These are phyloP conservation scores for Heimioporus retisporus DNA, from an alignment of 1,284 basidiomycete species.

Conservation along the genomic window DNA sequence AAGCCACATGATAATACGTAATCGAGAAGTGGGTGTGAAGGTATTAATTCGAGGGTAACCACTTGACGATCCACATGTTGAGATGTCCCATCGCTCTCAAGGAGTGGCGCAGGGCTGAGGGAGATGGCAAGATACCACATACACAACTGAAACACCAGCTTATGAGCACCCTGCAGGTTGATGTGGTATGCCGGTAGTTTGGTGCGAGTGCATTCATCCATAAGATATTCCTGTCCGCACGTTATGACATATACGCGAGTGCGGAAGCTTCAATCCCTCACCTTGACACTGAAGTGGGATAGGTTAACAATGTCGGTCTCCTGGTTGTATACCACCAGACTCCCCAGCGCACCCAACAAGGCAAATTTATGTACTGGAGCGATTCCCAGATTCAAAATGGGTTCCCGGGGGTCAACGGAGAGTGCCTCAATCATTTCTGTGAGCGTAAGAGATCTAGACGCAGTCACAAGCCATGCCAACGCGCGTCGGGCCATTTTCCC, in stretches of 20 bases:
- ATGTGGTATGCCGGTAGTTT: constrained; percentile 9
- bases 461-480: constrained; percentile 15
- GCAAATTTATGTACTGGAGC: constrained; percentile 9
- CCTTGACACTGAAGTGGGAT: constrained; percentile 31
- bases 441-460: constrained; percentile 9
- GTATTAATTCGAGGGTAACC: neutral
- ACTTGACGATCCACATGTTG: neutral
- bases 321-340: constrained; percentile 23
- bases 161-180: constrained; percentile 10
- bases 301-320: constrained; percentile 17
- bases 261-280: neutral
- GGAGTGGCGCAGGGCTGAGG: neutral
- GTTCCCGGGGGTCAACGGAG: constrained; percentile 12
- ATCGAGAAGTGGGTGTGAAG: constrained; percentile 10
- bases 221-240: constrained; percentile 15
- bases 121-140: constrained; percentile 14
- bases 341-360: constrained; percentile 21
- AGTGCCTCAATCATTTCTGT: constrained; percentile 18
- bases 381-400: neutral
- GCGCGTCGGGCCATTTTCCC: constrained; percentile 5
- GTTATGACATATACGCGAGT: neutral
- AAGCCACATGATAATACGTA: constrained; percentile 14
- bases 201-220: neutral
- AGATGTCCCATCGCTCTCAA: neutral
- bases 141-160: constrained; percentile 6